Percentiles rank a stretch among this genome's conserved stretches.
Evolutionary conservation across 106 monocot species (phyloP).

Genomic region (Apostasia ramifera): DNA sequence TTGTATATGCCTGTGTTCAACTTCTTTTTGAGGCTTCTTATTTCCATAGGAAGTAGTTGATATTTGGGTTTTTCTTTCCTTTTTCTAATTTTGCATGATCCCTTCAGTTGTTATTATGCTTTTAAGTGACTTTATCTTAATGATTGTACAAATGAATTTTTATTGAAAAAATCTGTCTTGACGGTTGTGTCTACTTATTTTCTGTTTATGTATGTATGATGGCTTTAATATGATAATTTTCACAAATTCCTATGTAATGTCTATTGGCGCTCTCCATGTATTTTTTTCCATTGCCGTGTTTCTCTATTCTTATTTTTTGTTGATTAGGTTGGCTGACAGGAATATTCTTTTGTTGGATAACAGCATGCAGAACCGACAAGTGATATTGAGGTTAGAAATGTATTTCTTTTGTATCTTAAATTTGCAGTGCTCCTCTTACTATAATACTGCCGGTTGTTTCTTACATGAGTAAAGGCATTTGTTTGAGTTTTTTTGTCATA

Average conservation of each 20-base stretch:
- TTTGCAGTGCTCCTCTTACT: not conserved
- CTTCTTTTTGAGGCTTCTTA: too few species aligned
- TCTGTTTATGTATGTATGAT: not conserved
- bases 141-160: not conserved
- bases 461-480: too few species aligned
- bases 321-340: conserved; percentile 51
- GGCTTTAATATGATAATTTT: not conserved
- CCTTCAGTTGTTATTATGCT: too few species aligned
- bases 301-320: conserved; percentile 34
- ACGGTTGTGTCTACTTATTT: not conserved
- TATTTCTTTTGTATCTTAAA: not conserved
- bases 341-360: conserved; percentile 50
- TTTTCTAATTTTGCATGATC: too few species aligned
- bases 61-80: too few species aligned
- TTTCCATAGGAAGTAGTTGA: too few species aligned
- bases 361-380: conserved; percentile 62
- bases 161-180: not conserved
- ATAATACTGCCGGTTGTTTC: not conserved
- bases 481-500: too few species aligned
- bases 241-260: not conserved
- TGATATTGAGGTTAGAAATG: conserved; percentile 57
- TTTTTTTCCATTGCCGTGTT: conserved; percentile 3
- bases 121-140: not conserved
- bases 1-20: too few species aligned
- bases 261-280: not conserved